Evolutionary conservation across 2,329 filamentous ascomycete species (phyloP), one percentile per base, ranked within the genome.

Genomic region (Colletotrichum kahawae): DNA sequence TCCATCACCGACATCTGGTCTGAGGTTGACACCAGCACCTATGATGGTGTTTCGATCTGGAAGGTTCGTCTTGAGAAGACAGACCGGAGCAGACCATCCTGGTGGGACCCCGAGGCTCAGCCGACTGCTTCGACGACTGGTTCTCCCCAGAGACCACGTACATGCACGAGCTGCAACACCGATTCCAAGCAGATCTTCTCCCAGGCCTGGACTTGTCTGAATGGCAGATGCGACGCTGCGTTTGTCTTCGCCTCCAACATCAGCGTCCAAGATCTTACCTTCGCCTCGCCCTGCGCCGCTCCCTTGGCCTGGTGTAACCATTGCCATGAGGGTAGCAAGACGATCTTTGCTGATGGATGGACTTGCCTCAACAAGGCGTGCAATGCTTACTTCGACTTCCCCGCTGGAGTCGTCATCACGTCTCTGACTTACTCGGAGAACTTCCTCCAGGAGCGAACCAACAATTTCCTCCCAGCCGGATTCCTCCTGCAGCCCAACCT

Each of bases 1-100:
- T 90, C 92, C 64, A 85, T 94, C 14, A 93, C 92, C 0, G 85
- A 93, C 64, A 85, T 95, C 0, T 96, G 94, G 94, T 86, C 83
- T 13, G 94, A 96, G 78, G 88, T 87, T 74, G 84, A 84, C 14
- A 56, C 60, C 6, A 76, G 83, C 1, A 69, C 54, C n/a, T 14
- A 29, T 10, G 81, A 85, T 1, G 81, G 80, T 3, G 78, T 82
- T 7, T 80, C 78, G 1, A 77, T 82, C 0, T 88, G 90, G 78
- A 92, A 91, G 77, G 87, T 93, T 31, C 90, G 93, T 0, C 88
- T 95, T 5, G 92, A 95, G 80, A 93, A 93, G 75, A 83, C 94
- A 0, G 81, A 92, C 74, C 79, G 71, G 16, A 57, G 34, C 0
- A 81, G 83, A 13, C 83, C 83, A 27, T 92, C 90, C 38, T 94